These are phyloP conservation scores for Polychytrium aggregatum DNA, from an alignment of 192 early-diverging fungal genomes.

Conservation along the genomic window DNA sequence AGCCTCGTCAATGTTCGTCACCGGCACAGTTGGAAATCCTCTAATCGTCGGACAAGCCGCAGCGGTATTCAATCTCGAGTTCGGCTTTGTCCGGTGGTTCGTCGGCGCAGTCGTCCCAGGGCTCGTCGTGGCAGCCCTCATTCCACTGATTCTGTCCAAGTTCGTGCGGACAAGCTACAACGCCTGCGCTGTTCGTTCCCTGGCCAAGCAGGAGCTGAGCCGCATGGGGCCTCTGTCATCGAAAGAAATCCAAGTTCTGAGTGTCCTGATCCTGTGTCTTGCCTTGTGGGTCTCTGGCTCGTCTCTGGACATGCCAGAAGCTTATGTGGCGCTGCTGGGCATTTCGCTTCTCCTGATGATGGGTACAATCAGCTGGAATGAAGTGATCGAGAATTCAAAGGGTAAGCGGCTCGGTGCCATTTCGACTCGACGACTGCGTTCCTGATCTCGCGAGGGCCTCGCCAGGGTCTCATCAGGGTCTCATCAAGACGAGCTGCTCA, in stretches of 20 bases:
- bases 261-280: constrained; percentile 40
- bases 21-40: constrained; percentile 69
- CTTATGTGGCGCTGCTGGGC: constrained; percentile 57
- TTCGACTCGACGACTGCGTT: too few relatives aligned
- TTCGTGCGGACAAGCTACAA: constrained; percentile 12
- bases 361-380: constrained; percentile 52
- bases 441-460: too few relatives aligned
- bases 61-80: constrained; percentile 49
- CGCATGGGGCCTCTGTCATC: constrained; percentile 14
- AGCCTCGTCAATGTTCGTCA: constrained; percentile 60
- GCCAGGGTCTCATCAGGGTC: too few relatives aligned
- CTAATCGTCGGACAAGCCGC: constrained; percentile 42
- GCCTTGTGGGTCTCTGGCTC: constrained; percentile 48
- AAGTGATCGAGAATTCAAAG: constrained; percentile 50
- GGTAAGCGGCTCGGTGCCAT: constrained; percentile 34
- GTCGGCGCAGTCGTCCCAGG: constrained; percentile 41
- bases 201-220: constrained; percentile 13
- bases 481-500: too few relatives aligned
- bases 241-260: constrained; percentile 24
- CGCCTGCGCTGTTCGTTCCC: background rate
- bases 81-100: constrained; percentile 58
- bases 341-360: constrained; percentile 43
- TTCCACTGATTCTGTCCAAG: constrained; percentile 20
- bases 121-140: constrained; percentile 17
- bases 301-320: constrained; percentile 49